Percentiles rank a stretch among this genome's conserved stretches.
phyloP scores from a whole-genome alignment of 2,329 filamentous ascomycete species.

The Blastomyces silverae region DNA sequence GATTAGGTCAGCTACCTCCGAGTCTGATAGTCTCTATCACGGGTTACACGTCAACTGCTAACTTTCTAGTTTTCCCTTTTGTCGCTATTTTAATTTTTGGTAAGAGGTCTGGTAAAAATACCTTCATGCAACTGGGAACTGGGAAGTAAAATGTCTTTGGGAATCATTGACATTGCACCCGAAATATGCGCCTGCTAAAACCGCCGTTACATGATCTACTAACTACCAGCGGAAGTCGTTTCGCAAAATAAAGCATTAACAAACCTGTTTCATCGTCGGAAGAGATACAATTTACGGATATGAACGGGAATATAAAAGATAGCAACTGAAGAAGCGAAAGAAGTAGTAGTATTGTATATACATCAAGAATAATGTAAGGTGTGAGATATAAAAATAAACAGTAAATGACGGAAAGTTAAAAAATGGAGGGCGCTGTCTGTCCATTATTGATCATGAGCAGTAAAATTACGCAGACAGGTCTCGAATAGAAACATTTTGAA shows the following conservation, averaged over 20 bases:
- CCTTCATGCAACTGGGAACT: too few species aligned
- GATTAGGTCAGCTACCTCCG: conserved; percentile 2
- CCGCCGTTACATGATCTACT: too few species aligned
- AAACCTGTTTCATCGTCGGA: neutral
- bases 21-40: too few species aligned
- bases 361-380: neutral
- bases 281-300: neutral
- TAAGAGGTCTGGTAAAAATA: too few species aligned
- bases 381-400: neutral
- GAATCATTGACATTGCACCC: too few species aligned
- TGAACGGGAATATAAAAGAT: neutral
- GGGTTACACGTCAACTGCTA: too few species aligned
- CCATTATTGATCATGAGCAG: too few species aligned
- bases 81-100: too few species aligned
- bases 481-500: neutral
- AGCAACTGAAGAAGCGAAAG: neutral
- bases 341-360: neutral
- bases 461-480: neutral
- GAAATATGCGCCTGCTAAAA: too few species aligned
- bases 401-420: neutral
- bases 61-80: too few species aligned
- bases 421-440: neutral
- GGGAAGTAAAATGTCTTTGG: too few species aligned
- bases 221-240: neutral
- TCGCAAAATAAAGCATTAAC: neutral